These are phyloP conservation scores for Malus domestica DNA, from an alignment of 306 rosid species.

Conservation along the genomic window DNA sequence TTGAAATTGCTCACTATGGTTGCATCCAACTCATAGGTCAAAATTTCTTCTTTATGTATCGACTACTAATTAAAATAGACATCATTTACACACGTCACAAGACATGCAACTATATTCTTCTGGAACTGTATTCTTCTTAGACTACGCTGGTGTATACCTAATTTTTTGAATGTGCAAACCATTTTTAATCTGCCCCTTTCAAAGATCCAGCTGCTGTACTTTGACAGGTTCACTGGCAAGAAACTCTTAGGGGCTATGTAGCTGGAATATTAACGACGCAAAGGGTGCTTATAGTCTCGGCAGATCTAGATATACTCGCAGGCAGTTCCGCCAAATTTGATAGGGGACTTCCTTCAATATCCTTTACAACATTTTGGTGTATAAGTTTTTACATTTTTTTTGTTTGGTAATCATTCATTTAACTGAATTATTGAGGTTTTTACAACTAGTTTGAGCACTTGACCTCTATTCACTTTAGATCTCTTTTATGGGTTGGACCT, in stretches of 20 bases:
- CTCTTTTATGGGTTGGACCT: constrained; percentile 96
- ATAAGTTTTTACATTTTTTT: not conserved
- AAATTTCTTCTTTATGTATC: not conserved
- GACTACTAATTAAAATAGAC: not conserved
- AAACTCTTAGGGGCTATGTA: constrained; percentile 84
- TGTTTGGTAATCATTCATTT: not conserved
- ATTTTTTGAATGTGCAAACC: not conserved
- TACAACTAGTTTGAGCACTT: constrained; percentile 39
- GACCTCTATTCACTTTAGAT: constrained; percentile 73
- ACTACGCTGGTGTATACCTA: constrained; percentile 5
- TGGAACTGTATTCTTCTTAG: not conserved
- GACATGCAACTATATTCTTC: not conserved
- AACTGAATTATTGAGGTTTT: constrained; percentile 7
- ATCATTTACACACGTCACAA: not conserved
- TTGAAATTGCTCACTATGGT: not conserved
- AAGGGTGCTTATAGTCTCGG: constrained; percentile 80
- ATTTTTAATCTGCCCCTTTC: constrained; percentile 18
- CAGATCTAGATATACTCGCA: constrained; percentile 80
- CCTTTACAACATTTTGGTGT: constrained; percentile 37
- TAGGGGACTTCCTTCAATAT: constrained; percentile 95
- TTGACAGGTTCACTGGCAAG: constrained; percentile 96
- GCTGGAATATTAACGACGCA: constrained; percentile 91
- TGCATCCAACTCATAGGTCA: not conserved
- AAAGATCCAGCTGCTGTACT: constrained; percentile 12
- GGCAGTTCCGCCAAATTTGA: constrained; percentile 72